phyloP scores from a whole-genome alignment of 1,139 yeast genomes.

The Saccharomycopsis hybrid region DNA sequence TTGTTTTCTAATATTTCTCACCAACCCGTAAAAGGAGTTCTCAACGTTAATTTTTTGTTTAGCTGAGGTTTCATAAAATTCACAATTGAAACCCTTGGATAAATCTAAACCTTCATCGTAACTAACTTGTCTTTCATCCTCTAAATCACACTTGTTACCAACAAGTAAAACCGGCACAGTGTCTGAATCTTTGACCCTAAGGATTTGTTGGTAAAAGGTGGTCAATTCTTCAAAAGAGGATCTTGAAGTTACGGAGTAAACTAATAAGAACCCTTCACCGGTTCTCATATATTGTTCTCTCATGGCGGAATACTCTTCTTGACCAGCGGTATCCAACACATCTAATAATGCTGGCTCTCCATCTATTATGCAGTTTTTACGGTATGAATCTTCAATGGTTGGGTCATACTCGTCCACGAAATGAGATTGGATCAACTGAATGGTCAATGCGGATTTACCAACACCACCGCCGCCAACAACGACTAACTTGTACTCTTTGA shows the following conservation, averaged over 20 bases:
- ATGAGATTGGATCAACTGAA: conserved; percentile 83
- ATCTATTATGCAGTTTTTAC: conserved; percentile 75
- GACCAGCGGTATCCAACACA: conserved; percentile 96
- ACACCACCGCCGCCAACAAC: conserved; percentile 99
- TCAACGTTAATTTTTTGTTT: conserved; percentile 91
- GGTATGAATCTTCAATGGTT: conserved; percentile 87
- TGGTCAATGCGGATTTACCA: conserved; percentile 93
- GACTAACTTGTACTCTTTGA: conserved; percentile 75
- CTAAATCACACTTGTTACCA: conserved; percentile 78
- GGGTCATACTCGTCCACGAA: conserved; percentile 97
- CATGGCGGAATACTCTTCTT: conserved; percentile 95
- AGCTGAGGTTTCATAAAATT: conserved; percentile 89
- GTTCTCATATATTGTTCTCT: conserved; percentile 92
- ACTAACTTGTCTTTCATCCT: conserved; percentile 72
- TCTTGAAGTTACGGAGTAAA: conserved; percentile 75
- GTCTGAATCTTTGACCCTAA: conserved; percentile 75
- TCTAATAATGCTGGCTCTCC: conserved; percentile 74
- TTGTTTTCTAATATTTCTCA: conserved; percentile 52
- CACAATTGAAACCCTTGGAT: conserved; percentile 68
- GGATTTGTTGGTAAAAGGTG: conserved; percentile 75
- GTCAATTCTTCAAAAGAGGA: conserved; percentile 74
- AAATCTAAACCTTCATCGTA: conserved; percentile 77
- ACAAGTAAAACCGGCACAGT: conserved; percentile 68
- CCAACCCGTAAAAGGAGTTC: conserved; percentile 78
- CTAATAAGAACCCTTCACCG: conserved; percentile 84